Base-by-base conservation (phyloP, 1,139 yeast genomes). In the Yamadazyma triangularis region DNA sequence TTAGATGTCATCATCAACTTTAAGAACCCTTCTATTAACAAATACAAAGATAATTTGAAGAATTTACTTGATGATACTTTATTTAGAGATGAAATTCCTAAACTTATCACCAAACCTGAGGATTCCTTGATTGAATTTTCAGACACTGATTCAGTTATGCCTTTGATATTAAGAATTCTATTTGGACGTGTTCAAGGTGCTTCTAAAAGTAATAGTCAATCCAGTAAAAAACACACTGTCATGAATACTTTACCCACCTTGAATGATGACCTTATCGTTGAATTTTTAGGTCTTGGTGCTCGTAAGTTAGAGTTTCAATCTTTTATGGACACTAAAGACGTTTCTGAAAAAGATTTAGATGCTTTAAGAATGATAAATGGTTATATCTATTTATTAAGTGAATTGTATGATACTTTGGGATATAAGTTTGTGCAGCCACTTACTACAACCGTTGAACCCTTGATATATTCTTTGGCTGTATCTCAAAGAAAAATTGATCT, bases 151-250 rank as follows among this genome's bases (percentile, higher is more conserved):
- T 54, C 42, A 0, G 66, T 91, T 4, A 73, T 88, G 73, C 93
- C 94, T 1, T 53, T 85, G 27, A 72, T 88, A 4, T 57, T 89
- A 28, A 65, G 96, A 40, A 81, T 93, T 16, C 60, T 93, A 22
- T 91, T 82, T 56, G 98, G 98, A 4, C 70, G 94, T 41, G 87
- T 88, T 8, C 95, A 86, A 56, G 71, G 73, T 12, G 45, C 62
- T 4, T 51, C 68, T 4, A 62, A 53, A 39, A 77, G 81, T 53
- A 87, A 87, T 38, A 75, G 79, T 29, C 84, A 84, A 47, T 72
- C 75, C 38, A 79, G 89, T 15, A 73, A 85, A 44, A 83, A 87
- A 44, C 71, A 71, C 49, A 91, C 96, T 2, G 87, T 88, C 4
- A 65, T 91, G 11, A 69, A 82, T 13, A 68, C 84, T 2, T 58